Evolutionary conservation across 2,329 filamentous ascomycete genomes (phyloP).

Genomic region (Colletotrichum sp.): DNA sequence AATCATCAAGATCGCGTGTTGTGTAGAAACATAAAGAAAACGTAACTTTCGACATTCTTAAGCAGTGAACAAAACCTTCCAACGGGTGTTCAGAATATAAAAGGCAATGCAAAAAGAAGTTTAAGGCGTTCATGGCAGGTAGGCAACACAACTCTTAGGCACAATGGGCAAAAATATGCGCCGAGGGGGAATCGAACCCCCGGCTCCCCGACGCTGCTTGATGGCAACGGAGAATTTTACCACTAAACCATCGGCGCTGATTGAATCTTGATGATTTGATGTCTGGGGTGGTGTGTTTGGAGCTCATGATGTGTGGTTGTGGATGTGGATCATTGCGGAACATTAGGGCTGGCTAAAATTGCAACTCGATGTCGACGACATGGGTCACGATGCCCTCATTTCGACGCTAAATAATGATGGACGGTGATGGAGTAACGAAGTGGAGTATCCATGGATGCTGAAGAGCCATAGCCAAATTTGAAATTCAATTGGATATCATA

Average conservation of each 20-base stretch:
- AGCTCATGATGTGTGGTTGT: background rate
- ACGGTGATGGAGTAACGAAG: background rate
- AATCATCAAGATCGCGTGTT: background rate
- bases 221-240: constrained; percentile 14
- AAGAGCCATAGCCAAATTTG: background rate
- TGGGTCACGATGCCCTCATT: background rate
- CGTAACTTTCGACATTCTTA: rapidly evolving
- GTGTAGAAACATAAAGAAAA: background rate
- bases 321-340: background rate
- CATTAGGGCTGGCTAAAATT: background rate
- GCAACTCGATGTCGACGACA: background rate
- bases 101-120: background rate
- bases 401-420: background rate
- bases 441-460: background rate
- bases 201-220: constrained; percentile 6
- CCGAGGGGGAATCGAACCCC: constrained; percentile 12
- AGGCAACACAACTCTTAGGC: background rate
- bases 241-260: constrained; percentile 9
- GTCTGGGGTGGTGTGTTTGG: rapidly evolving
- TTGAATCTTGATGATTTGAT: background rate
- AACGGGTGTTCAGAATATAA: background rate
- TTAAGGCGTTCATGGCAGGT: rapidly evolving
- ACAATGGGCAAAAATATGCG: background rate
- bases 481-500: background rate
- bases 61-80: background rate